Evolutionary conservation across 352 stramenopile genomes (phyloP).

Genomic region (Pythium apleroticum): DNA sequence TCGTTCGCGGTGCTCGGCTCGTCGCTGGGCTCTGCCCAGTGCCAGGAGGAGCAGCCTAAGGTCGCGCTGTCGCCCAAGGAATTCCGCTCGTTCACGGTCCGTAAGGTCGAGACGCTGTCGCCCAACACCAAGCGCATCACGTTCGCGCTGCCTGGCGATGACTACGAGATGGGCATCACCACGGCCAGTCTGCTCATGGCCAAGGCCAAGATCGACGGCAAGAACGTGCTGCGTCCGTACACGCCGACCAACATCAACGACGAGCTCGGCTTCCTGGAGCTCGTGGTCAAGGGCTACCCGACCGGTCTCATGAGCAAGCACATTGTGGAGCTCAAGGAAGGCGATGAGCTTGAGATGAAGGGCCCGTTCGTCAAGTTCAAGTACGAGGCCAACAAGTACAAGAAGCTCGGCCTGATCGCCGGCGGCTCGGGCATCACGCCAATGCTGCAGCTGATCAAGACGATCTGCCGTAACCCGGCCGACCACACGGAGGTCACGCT

Average conservation of each 20-base stretch:
- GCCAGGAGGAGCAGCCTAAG: conserved; percentile 28
- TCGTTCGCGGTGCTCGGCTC: conserved; percentile 17
- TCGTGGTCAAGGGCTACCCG: conserved; percentile 91
- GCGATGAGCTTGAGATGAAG: conserved; percentile 90
- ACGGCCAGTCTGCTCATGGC: conserved; percentile 59
- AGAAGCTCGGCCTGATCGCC: conserved; percentile 88
- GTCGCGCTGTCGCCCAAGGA: conserved; percentile 58
- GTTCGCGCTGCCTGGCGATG: conserved; percentile 55
- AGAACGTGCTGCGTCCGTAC: conserved; percentile 83
- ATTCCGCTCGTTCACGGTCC: conserved; percentile 77
- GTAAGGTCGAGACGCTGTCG: conserved; percentile 63
- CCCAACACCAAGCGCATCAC: conserved; percentile 82
- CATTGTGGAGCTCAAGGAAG: conserved; percentile 79
- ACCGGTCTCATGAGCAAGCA: conserved; percentile 85
- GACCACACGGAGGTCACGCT: conserved; percentile 80
- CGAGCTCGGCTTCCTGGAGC: conserved; percentile 80
- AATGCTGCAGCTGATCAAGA: conserved; percentile 87
- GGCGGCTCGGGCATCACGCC: conserved; percentile 90
- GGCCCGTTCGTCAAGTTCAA: conserved; percentile 86
- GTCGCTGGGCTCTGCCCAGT: conserved; percentile 24
- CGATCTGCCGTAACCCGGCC: conserved; percentile 79
- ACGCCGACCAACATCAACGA: conserved; percentile 86
- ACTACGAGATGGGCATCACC: conserved; percentile 69
- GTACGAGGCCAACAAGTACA: conserved; percentile 88
- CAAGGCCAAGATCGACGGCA: conserved; percentile 68